phyloP scores from a whole-genome alignment of 78 protist genomes.

The Monosiga brevicollis region DNA sequence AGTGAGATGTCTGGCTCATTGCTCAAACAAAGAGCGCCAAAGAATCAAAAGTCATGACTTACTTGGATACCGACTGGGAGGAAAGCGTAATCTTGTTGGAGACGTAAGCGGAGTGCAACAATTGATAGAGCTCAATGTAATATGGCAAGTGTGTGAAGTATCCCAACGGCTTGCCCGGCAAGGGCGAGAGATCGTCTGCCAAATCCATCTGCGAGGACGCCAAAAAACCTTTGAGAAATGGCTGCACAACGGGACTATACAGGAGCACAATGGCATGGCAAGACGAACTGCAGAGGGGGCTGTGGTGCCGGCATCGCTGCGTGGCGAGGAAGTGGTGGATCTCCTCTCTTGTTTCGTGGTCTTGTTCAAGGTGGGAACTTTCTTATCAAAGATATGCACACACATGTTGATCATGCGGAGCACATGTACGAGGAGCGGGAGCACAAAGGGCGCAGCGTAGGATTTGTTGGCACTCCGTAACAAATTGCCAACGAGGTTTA shows the following conservation, averaged over 20 bases:
- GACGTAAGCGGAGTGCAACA: neutral
- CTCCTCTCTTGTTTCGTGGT: neutral
- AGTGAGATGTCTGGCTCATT: too few species aligned
- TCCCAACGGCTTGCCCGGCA: neutral
- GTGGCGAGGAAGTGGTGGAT: too few species aligned
- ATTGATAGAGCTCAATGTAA: neutral
- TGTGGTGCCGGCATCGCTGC: neutral
- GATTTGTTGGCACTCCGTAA: neutral
- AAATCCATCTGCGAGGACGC: too few species aligned
- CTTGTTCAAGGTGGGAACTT: neutral
- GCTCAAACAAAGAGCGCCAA: too few species aligned
- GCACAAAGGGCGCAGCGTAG: neutral
- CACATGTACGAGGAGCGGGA: neutral
- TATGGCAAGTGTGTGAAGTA: neutral
- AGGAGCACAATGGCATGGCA: too few species aligned
- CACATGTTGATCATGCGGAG: neutral
- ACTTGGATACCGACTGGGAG: neutral
- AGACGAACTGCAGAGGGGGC: neutral
- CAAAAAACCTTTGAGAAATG: too few species aligned
- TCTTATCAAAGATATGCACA: neutral
- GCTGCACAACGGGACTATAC: too few species aligned
- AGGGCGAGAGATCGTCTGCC: too few species aligned
- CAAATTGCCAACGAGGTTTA: neutral
- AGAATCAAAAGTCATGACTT: too few species aligned
- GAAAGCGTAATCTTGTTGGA: neutral